These are phyloP conservation scores for Monosporascus sp. DNA, from an alignment of 2,329 filamentous ascomycete genomes.

Conservation along the genomic window DNA sequence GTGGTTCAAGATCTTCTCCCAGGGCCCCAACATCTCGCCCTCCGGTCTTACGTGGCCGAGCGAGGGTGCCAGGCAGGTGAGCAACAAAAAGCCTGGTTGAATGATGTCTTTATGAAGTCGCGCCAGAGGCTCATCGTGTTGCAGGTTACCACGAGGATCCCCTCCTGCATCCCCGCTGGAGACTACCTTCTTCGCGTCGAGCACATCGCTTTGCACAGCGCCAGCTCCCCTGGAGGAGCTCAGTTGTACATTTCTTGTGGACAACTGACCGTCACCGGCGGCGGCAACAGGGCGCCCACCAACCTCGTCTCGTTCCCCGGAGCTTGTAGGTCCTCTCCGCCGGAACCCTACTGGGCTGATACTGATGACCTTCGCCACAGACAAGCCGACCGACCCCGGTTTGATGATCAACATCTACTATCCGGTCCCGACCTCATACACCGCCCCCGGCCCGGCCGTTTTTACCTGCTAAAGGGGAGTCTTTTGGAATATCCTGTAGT, in stretches of 20 bases:
- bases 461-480: conserved; percentile 19
- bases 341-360: not conserved
- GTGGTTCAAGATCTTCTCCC: conserved; percentile 41
- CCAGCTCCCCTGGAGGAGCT: conserved; percentile 33
- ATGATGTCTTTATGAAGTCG: not conserved
- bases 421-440: conserved; percentile 33
- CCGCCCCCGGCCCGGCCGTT: conserved; percentile 20
- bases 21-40: conserved; percentile 31
- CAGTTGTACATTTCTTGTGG: conserved; percentile 39
- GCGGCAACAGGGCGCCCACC: conserved; percentile 32
- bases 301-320: conserved; percentile 36
- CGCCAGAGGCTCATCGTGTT: not conserved
- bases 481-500: no score
- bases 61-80: conserved; percentile 24
- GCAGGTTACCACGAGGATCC: conserved; percentile 35
- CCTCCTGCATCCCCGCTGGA: conserved; percentile 38
- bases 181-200: conserved; percentile 45
- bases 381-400: conserved; percentile 34
- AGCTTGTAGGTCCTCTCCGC: conserved; percentile 18
- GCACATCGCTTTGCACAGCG: conserved; percentile 42
- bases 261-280: conserved; percentile 35
- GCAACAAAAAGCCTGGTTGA: not conserved
- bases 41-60: conserved; percentile 35
- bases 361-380: not conserved
- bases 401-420: conserved; percentile 39